phyloP scores from a whole-genome alignment of 495 filamentous ascomycete species.

The Hypoxylon crocopeplum region DNA sequence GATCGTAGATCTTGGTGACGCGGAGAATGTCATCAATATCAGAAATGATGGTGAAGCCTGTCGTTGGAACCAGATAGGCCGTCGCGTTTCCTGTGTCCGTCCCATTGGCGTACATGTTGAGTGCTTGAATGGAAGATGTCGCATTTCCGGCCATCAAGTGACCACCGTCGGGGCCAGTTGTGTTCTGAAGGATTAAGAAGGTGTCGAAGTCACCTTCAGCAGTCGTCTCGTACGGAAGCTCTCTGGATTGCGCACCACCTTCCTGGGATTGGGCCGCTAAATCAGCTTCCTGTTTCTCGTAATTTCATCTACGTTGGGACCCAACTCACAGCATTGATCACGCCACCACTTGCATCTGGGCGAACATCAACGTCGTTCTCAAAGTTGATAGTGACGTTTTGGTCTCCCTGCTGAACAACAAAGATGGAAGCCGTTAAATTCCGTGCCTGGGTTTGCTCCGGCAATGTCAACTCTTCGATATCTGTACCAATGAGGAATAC shows the following conservation, averaged over 20 bases:
- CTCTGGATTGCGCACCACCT: slow-evolving; percentile 64
- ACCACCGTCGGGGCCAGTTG: slow-evolving; percentile 51
- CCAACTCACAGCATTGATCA: slow-evolving; percentile 44
- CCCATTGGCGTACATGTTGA: slow-evolving; percentile 70
- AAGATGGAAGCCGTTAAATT: slow-evolving; percentile 76
- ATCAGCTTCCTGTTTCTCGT: too few relatives aligned
- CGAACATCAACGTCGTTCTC: slow-evolving; percentile 52
- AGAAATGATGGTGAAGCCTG: slow-evolving; percentile 71
- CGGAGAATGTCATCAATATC: slow-evolving; percentile 85
- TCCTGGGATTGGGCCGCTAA: background rate
- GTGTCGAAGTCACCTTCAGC: slow-evolving; percentile 72
- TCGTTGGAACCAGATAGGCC: slow-evolving; percentile 73
- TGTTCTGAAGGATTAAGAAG: slow-evolving; percentile 65
- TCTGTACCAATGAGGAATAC: slow-evolving; percentile 69
- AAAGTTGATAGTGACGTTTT: slow-evolving; percentile 69
- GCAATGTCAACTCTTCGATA: slow-evolving; percentile 62
- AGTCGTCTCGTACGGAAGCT: slow-evolving; percentile 64
- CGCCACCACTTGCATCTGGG: slow-evolving; percentile 42
- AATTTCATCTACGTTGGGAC: too few relatives aligned
- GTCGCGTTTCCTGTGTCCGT: slow-evolving; percentile 73
- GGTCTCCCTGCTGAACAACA: slow-evolving; percentile 70
- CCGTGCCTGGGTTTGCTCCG: slow-evolving; percentile 68
- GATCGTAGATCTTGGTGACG: slow-evolving; percentile 82
- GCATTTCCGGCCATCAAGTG: slow-evolving; percentile 64
- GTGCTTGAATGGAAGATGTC: slow-evolving; percentile 64